phyloP scores from a whole-genome alignment of 495 filamentous ascomycete species.

The Penicillium soppii region DNA sequence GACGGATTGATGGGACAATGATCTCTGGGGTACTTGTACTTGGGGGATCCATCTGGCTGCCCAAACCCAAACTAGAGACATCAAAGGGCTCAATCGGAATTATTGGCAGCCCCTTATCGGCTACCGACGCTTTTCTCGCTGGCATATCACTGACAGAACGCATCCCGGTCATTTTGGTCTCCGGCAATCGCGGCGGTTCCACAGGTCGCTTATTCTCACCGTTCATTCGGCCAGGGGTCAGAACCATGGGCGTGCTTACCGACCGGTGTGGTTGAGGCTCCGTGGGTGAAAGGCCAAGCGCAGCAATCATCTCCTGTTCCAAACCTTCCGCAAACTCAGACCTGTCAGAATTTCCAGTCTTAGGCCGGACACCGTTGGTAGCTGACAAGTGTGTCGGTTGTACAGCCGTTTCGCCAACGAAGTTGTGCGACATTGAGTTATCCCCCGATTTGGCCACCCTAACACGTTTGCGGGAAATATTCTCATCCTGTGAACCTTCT shows the following conservation, averaged over 20 bases:
- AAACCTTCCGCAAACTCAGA: slow-evolving; percentile 13
- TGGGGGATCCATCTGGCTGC: neutral
- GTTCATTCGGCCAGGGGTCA: neutral
- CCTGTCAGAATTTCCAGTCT: neutral
- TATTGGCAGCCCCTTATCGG: slow-evolving; percentile 6
- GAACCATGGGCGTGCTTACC: neutral
- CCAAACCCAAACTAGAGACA: neutral
- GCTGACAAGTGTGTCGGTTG: neutral
- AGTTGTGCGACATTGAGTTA: neutral
- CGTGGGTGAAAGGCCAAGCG: slow-evolving; percentile 24
- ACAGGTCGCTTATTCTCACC: neutral
- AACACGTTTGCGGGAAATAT: slow-evolving; percentile 8
- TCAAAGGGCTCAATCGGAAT: slow-evolving; percentile 4
- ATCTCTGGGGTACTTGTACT: neutral
- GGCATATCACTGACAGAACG: neutral
- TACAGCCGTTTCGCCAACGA: neutral
- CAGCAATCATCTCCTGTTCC: slow-evolving; percentile 27
- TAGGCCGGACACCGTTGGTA: neutral
- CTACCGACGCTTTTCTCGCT: neutral
- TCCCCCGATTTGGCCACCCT: slow-evolving; percentile 8
- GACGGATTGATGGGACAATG: slow-evolving; percentile 13
- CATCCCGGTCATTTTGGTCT: neutral
- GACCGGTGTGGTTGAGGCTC: slow-evolving; percentile 6
- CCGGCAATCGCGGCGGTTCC: neutral
- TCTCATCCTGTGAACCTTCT: slow-evolving; percentile 5